Evolutionary conservation across 352 stramenopile genomes (phyloP).

Genomic region (Phytopythium mirpurense): DNA sequence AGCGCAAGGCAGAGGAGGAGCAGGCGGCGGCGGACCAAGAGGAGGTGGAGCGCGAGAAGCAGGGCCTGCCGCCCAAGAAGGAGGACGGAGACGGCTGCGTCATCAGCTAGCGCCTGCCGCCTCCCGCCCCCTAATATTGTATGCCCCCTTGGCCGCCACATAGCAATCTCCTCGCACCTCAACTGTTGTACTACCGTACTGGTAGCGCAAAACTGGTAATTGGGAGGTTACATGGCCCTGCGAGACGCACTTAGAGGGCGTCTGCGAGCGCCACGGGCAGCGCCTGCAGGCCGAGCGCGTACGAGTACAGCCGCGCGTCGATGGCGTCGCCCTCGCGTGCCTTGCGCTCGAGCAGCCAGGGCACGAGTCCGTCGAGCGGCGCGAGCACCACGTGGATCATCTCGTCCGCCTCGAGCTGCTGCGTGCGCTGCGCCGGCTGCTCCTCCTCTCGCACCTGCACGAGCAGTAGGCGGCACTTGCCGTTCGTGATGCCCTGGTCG

Average conservation of each 20-base stretch:
- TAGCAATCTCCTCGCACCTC: too few species aligned
- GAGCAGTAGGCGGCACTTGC: constrained; percentile 58
- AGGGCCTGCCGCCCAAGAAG: constrained; percentile 8
- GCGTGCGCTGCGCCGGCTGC: constrained; percentile 15
- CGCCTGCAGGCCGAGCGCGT: constrained; percentile 40
- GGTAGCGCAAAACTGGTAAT: not conserved
- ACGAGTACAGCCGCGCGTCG: constrained; percentile 55
- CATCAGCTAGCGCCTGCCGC: constrained; percentile 14
- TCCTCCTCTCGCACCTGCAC: constrained; percentile 48
- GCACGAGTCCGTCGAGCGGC: constrained; percentile 54
- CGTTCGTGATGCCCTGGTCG: constrained; percentile 77
- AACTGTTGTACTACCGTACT: too few species aligned
- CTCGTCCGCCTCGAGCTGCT: constrained; percentile 61
- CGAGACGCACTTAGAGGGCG: not conserved
- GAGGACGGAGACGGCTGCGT: constrained; percentile 14
- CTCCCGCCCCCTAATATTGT: not conserved
- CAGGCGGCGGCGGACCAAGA: constrained; percentile 22
- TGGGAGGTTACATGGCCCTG: not conserved
- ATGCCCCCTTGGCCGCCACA: too few species aligned
- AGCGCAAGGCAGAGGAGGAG: constrained; percentile 38
- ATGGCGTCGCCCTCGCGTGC: constrained; percentile 35
- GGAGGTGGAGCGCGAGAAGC: constrained; percentile 7
- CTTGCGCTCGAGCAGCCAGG: constrained; percentile 45
- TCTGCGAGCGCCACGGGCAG: constrained; percentile 18
- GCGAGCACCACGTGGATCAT: constrained; percentile 67